These are phyloP conservation scores for Podaxis sp. DNA, from an alignment of 768 basidiomycete species.

Conservation along the genomic window DNA sequence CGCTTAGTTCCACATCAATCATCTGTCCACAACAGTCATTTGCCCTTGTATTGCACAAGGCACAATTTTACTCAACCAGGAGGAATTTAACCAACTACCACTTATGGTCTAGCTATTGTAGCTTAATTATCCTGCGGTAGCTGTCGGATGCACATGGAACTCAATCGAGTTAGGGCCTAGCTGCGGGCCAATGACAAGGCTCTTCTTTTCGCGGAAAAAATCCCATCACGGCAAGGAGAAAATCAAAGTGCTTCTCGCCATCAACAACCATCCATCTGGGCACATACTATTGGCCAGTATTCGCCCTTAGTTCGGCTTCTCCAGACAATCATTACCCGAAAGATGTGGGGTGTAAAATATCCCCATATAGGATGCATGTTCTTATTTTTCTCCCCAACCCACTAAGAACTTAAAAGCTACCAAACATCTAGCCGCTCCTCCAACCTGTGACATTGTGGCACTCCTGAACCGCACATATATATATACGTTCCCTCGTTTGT, in stretches of 20 bases:
- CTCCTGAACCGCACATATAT: too few relatives aligned
- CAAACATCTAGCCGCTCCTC: too few relatives aligned
- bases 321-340: background rate
- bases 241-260: background rate
- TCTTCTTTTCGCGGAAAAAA: background rate
- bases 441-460: too few relatives aligned
- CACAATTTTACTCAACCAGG: background rate
- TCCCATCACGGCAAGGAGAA: background rate
- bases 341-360: background rate
- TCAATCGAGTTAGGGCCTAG: background rate
- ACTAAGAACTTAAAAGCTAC: background rate
- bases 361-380: background rate
- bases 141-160: background rate
- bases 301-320: too few relatives aligned
- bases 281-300: too few relatives aligned
- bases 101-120: background rate
- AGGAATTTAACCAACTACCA: background rate
- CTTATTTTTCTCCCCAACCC: background rate
- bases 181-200: background rate
- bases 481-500: too few relatives aligned
- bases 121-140: background rate
- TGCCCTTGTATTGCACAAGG: background rate
- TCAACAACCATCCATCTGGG: background rate
- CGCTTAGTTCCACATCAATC: conserved; percentile 6
- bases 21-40: background rate